Evolutionary conservation across 1,284 basidiomycete genomes (phyloP).

Genomic region (Albatrellus sp.): DNA sequence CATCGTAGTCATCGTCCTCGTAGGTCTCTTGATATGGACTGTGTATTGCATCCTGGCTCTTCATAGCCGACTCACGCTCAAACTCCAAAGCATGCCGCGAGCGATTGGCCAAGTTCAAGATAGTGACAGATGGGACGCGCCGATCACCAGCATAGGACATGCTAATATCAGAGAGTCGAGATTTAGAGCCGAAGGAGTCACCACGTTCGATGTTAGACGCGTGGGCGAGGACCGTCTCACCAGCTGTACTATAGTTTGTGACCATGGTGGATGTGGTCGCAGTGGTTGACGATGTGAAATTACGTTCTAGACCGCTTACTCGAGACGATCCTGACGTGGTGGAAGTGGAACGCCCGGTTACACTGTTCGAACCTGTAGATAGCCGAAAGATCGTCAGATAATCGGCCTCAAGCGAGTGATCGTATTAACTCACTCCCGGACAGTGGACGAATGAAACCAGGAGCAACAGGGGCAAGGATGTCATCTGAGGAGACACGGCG

Average conservation of each 20-base stretch:
- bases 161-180: neutral
- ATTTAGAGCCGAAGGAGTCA: conserved; percentile 7
- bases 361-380: conserved; percentile 5
- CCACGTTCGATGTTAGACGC: conserved; percentile 1
- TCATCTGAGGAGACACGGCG: conserved; percentile 9
- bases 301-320: conserved; percentile 8
- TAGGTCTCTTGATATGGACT: conserved; percentile 24
- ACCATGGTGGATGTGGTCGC: conserved; percentile 6
- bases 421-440: conserved; percentile 7
- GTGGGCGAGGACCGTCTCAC: conserved; percentile 3
- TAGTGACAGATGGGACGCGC: conserved; percentile 7
- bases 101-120: conserved; percentile 8
- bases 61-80: conserved; percentile 28
- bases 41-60: conserved; percentile 23
- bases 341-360: conserved; percentile 7
- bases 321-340: conserved; percentile 8
- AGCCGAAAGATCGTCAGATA: neutral
- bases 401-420: neutral
- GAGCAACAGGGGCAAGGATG: conserved; percentile 8
- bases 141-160: neutral
- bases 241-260: conserved; percentile 4
- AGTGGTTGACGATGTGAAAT: conserved; percentile 9
- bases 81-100: conserved; percentile 13
- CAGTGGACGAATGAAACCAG: conserved; percentile 8
- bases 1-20: conserved; percentile 48